phyloP scores from a whole-genome alignment of 1,139 yeast genomes.

The Spathaspora sp. region DNA sequence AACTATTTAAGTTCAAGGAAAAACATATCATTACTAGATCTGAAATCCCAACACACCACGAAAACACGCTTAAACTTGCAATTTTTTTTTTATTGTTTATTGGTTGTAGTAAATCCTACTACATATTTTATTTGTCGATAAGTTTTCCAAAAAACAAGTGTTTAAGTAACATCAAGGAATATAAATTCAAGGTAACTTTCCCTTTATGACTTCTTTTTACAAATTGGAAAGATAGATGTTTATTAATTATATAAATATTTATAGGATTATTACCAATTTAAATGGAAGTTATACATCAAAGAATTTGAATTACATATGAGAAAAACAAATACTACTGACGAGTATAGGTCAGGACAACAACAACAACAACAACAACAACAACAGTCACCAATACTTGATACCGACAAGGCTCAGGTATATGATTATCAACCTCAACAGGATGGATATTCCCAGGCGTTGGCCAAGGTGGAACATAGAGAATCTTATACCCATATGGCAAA shows the following conservation, averaged over 20 bases:
- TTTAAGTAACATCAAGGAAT: not conserved
- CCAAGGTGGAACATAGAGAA: not conserved
- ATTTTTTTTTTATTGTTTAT: conserved; percentile 1
- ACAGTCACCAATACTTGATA: not conserved
- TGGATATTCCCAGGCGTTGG: not conserved
- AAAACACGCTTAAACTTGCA: conserved; percentile 2
- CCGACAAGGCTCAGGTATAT: not conserved
- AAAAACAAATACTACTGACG: conserved; percentile 1
- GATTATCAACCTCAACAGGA: not conserved
- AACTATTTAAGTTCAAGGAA: not conserved
- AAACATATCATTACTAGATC: not conserved
- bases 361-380: not conserved
- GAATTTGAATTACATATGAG: conserved; percentile 1
- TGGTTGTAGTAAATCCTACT: not conserved
- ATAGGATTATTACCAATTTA: not conserved
- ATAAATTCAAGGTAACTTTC: not conserved
- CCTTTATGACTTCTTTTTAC: not conserved
- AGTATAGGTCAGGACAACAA: not conserved
- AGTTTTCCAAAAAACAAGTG: not conserved
- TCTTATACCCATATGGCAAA: not conserved
- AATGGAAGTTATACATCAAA: not conserved
- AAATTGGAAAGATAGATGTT: not conserved
- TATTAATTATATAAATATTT: not conserved
- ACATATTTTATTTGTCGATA: conserved; percentile 2
- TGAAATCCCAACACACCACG: not conserved